These are phyloP conservation scores for Persicaria tinctoria DNA, from an alignment of 148 eudicot species.

Conservation along the genomic window DNA sequence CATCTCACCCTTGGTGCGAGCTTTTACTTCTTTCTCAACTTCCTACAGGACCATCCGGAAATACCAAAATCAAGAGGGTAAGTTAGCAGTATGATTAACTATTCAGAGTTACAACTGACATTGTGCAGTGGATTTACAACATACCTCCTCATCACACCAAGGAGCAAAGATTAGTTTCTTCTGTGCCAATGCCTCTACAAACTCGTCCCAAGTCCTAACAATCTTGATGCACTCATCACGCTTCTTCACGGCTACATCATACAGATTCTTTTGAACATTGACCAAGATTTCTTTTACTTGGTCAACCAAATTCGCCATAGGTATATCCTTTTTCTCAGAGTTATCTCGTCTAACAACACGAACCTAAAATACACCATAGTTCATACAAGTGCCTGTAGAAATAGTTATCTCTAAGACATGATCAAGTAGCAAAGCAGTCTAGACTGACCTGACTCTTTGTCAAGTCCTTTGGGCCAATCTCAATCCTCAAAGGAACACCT, in stretches of 20 bases:
- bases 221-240: constrained; percentile 72
- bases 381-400: not conserved
- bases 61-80: not conserved
- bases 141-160: constrained; percentile 99
- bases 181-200: constrained; percentile 66
- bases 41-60: constrained; percentile 38
- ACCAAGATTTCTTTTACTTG: constrained; percentile 49
- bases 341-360: constrained; percentile 89
- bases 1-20: constrained; percentile 83
- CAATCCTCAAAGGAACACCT: constrained; percentile 94
- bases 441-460: constrained; percentile 70
- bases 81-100: no score
- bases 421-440: not conserved
- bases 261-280: constrained; percentile 55
- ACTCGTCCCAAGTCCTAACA: constrained; percentile 82
- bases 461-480: constrained; percentile 94
- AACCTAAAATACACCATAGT: constrained; percentile 30
- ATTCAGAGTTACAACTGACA: no score
- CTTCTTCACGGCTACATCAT: constrained; percentile 64
- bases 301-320: constrained; percentile 50
- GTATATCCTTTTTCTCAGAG: constrained; percentile 55
- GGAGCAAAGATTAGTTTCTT: constrained; percentile 95
- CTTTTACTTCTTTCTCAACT: constrained; percentile 85
- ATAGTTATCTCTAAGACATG: not conserved
- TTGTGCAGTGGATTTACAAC: not conserved